Percentiles rank a stretch among this genome's conserved stretches.
Evolutionary conservation across 2,329 filamentous ascomycete genomes (phyloP).

Genomic region (Xylaria sp.): DNA sequence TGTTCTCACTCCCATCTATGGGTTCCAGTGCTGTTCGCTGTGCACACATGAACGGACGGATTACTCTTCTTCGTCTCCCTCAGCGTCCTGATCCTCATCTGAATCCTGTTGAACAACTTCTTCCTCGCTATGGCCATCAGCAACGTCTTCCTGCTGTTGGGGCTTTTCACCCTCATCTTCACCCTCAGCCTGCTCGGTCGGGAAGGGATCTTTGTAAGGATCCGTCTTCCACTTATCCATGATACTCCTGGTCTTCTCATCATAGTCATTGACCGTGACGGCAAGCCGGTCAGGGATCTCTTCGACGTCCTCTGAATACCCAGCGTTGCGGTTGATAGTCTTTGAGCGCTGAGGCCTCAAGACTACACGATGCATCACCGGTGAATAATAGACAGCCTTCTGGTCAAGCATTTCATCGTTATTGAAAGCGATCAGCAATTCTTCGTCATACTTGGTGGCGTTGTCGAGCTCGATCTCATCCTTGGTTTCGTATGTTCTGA

Average conservation of each 20-base stretch:
- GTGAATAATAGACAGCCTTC: conserved; percentile 75
- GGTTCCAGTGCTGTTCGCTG: not conserved
- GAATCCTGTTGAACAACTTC: conserved; percentile 34
- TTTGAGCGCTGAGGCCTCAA: conserved; percentile 72
- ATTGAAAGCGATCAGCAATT: conserved; percentile 70
- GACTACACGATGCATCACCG: conserved; percentile 71
- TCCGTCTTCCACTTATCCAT: conserved; percentile 65
- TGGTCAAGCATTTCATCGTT: conserved; percentile 61
- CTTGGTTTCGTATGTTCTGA: conserved; percentile 73
- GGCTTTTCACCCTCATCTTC: conserved; percentile 41
- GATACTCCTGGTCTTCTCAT: conserved; percentile 62
- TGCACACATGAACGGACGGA: not conserved
- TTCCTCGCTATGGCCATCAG: conserved; percentile 36
- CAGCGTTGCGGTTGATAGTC: conserved; percentile 68
- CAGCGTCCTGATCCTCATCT: conserved; percentile 54
- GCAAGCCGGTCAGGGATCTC: conserved; percentile 67
- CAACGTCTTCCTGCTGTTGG: conserved; percentile 37
- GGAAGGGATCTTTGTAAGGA: conserved; percentile 54
- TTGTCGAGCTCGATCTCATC: conserved; percentile 67
- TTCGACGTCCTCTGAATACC: conserved; percentile 60
- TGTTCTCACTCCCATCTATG: not conserved
- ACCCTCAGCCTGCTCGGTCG: conserved; percentile 51
- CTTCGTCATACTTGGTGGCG: conserved; percentile 71
- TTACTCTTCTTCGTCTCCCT: conserved; percentile 60
- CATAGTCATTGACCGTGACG: conserved; percentile 65